Base-by-base conservation (phyloP, 345 rosid species). In the Hibiscus syriacus region DNA sequence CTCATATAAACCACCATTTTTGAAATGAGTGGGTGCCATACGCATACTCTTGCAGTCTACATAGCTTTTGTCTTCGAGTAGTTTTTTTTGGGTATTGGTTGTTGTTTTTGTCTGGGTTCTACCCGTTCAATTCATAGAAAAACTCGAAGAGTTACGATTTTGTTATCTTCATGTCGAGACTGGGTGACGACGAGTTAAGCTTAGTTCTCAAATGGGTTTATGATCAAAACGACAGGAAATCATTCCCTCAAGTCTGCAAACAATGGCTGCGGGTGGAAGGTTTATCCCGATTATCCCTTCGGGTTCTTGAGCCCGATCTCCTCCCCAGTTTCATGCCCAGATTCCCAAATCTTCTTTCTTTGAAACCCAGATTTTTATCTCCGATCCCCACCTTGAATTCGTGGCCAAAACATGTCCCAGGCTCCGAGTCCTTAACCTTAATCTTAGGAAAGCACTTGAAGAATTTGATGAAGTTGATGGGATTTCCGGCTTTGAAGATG, bases 191-290 rank as follows among this genome's bases (percentile, higher is more conserved):
- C 60, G 86, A 83, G 65, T 27, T 83, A 43, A 61, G 79, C 53
- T 50, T 55, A 26, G 79, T 83, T 29, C 80, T 78, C 45, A 66
- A 56, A 34, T 56, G 56, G 61, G 60, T 80, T 12, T 0, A 39
- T 25, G 86, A 76, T 25, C 57, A 38, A 25, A 36, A 20, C 2
- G 78, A 72, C 68, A 64, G 80, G 46, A 78, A 72, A 27, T 70
- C 81, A 2, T 67, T 70, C 73, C 76, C 82, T 70, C 70, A 30
- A 22, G 84, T 80, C 8, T 80, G 81, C 57, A 78, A 80, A 69
- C 81, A 74, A 66, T 83, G 86, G 86, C 79, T 72, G 14, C 50
- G 76, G 56, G 76, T 76, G 10, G 86, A 83, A 45, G 82, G 86
- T 43, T 61, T 26, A 30, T 70, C 57, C 22, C 82, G 84, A 13